Conservation (phyloP, 495 filamentous ascomycete genomes). For the Podospora pseudoanserina region DNA sequence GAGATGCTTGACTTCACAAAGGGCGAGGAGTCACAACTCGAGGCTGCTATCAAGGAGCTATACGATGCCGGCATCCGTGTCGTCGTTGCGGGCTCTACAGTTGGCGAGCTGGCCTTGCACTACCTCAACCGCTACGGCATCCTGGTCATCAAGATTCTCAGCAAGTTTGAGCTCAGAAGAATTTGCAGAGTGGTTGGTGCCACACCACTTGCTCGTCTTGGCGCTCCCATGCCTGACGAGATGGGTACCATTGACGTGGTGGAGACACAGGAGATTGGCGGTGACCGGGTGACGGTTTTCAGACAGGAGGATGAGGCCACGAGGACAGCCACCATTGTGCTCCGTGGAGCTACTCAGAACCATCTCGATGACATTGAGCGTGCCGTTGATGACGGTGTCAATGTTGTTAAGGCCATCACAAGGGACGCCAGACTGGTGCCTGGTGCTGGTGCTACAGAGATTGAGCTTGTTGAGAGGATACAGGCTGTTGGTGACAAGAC, state of each 20-base stretch:
- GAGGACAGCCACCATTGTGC: slow-evolving; percentile 88
- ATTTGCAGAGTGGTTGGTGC: slow-evolving; percentile 96
- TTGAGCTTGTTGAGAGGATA: slow-evolving; percentile 91
- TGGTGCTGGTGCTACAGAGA: slow-evolving; percentile 92
- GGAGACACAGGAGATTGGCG: slow-evolving; percentile 96
- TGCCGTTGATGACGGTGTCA: slow-evolving; percentile 97
- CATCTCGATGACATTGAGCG: slow-evolving; percentile 96
- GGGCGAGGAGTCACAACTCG: slow-evolving; percentile 90
- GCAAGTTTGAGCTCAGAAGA: slow-evolving; percentile 93
- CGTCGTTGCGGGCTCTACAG: slow-evolving; percentile 81
- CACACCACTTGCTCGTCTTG: slow-evolving; percentile 88
- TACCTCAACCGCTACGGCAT: slow-evolving; percentile 97
- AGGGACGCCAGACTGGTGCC: slow-evolving; percentile 87
- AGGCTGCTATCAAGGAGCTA: slow-evolving; percentile 87
- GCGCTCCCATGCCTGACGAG: slow-evolving; percentile 98
- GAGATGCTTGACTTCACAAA: slow-evolving; percentile 99
- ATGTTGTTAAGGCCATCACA: slow-evolving; percentile 97
- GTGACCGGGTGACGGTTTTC: slow-evolving; percentile 98
- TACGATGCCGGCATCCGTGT: slow-evolving; percentile 91
- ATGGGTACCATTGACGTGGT: slow-evolving; percentile 95
- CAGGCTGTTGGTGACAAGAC: slow-evolving; percentile 85
- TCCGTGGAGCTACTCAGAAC: slow-evolving; percentile 95
- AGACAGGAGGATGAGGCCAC: slow-evolving; percentile 91
- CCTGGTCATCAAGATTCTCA: slow-evolving; percentile 93
- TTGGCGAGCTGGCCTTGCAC: slow-evolving; percentile 94